Conservation (phyloP, 129 eudicot genomes). For the Pittosporum tobira region DNA sequence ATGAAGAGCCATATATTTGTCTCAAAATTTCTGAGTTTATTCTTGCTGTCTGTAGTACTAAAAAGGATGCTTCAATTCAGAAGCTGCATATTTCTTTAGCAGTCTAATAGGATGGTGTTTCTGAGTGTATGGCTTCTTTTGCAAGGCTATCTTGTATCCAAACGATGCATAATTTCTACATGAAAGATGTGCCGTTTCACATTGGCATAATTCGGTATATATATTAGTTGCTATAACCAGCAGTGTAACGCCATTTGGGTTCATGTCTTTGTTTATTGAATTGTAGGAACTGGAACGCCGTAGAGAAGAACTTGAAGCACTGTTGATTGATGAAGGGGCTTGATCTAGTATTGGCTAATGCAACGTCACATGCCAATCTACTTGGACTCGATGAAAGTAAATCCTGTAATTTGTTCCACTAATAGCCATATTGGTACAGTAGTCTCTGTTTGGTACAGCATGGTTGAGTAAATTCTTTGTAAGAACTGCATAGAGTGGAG, state of each 20-base stretch:
- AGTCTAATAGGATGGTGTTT: background rate
- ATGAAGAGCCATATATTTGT: background rate
- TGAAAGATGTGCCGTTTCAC: too few species aligned
- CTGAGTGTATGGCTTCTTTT: background rate
- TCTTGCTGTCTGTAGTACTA: too few species aligned
- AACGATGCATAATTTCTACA: background rate
- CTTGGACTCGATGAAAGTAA: background rate
- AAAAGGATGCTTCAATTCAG: too few species aligned
- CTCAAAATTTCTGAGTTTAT: conserved; percentile 2
- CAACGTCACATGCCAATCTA: background rate
- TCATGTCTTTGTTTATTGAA: background rate
- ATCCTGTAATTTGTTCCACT: background rate
- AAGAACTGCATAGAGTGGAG: too few species aligned
- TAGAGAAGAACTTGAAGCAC: conserved; percentile 65
- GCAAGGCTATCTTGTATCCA: conserved; percentile 5
- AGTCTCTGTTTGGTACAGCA: too few species aligned
- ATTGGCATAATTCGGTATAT: too few species aligned
- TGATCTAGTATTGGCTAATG: conserved; percentile 20
- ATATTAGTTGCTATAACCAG: too few species aligned
- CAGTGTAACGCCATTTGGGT: too few species aligned
- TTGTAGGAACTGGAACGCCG: conserved; percentile 73
- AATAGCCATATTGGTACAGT: background rate
- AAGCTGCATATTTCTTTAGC: too few species aligned
- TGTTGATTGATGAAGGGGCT: conserved; percentile 37
- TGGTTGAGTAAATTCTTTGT: too few species aligned